A percentile compares a stretch with the other conserved stretches of the same genome.
Evolutionary conservation across 1,284 basidiomycete genomes (phyloP).

Genomic region (Trametes hirsuta): DNA sequence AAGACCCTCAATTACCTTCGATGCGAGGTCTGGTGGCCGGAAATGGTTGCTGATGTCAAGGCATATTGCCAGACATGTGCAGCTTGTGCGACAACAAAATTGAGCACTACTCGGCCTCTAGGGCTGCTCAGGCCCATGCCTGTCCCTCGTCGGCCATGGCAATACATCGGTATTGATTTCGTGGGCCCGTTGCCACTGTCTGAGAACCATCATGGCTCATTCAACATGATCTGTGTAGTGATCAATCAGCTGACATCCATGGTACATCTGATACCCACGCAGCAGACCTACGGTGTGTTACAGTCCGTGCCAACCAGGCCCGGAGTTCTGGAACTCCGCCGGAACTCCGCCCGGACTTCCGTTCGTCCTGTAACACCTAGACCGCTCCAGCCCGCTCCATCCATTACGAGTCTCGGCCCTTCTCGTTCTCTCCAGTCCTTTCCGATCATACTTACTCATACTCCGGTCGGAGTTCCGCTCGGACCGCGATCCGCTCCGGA

Average conservation of each 20-base stretch:
- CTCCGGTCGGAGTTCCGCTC: too few relatives aligned
- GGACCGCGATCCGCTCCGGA: too few relatives aligned
- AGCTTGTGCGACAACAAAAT: slow-evolving; percentile 31
- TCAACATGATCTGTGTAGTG: slow-evolving; percentile 22
- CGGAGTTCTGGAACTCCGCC: too few relatives aligned
- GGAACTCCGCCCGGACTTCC: too few relatives aligned
- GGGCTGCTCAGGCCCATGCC: slow-evolving; percentile 31
- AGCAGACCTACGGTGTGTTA: slow-evolving; percentile 31
- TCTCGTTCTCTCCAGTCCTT: too few relatives aligned
- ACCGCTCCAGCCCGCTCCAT: too few relatives aligned
- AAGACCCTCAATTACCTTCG: slow-evolving; percentile 35
- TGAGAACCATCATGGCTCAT: slow-evolving; percentile 23
- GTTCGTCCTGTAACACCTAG: too few relatives aligned
- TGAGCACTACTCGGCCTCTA: slow-evolving; percentile 23
- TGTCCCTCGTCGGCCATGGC: slow-evolving; percentile 33
- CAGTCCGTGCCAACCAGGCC: too few relatives aligned
- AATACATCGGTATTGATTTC: slow-evolving; percentile 41
- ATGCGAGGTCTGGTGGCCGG: slow-evolving; percentile 36
- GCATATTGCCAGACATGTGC: slow-evolving; percentile 32
- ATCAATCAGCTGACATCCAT: slow-evolving; percentile 40
- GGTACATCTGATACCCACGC: slow-evolving; percentile 36
- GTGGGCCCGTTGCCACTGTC: slow-evolving; percentile 41
- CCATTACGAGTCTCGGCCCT: too few relatives aligned
- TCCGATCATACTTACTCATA: too few relatives aligned
- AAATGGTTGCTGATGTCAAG: slow-evolving; percentile 26